phyloP scores from a whole-genome alignment of 768 basidiomycete species.

The Lactifluus volemus region DNA sequence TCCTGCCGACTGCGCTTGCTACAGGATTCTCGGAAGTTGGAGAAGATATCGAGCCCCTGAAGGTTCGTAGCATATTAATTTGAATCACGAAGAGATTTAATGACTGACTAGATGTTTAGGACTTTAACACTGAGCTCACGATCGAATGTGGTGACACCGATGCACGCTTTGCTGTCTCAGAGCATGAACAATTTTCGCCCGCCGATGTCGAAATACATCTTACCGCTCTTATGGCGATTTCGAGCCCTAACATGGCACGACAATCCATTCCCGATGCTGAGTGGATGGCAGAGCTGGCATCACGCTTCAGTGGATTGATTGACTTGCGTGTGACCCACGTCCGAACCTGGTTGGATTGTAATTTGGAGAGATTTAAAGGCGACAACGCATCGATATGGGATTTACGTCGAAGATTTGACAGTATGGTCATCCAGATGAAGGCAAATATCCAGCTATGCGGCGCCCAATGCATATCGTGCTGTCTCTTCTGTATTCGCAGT shows the following conservation, averaged over 20 bases:
- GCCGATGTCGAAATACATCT: slow-evolving; percentile 25
- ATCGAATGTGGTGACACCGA: slow-evolving; percentile 23
- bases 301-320: slow-evolving; percentile 32
- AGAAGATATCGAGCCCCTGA: slow-evolving; percentile 40
- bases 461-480: slow-evolving; percentile 38
- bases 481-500: slow-evolving; percentile 40
- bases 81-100: no score
- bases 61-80: slow-evolving; percentile 29
- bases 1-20: slow-evolving; percentile 40
- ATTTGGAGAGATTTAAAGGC: slow-evolving; percentile 38
- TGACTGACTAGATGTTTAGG: slow-evolving; percentile 26
- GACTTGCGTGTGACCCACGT: slow-evolving; percentile 40
- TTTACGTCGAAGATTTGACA: slow-evolving; percentile 39
- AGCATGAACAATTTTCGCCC: slow-evolving; percentile 12
- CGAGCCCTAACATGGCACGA: slow-evolving; percentile 28
- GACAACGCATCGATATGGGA: slow-evolving; percentile 38
- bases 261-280: slow-evolving; percentile 31
- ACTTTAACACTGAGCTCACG: slow-evolving; percentile 40
- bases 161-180: slow-evolving; percentile 28
- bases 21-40: slow-evolving; percentile 40
- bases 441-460: slow-evolving; percentile 34
- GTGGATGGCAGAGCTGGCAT: slow-evolving; percentile 34
- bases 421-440: slow-evolving; percentile 30
- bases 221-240: slow-evolving; percentile 20
- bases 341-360: slow-evolving; percentile 42